Base-by-base conservation (phyloP, 2,329 filamentous ascomycete species). In the Monilinia fructigena region DNA sequence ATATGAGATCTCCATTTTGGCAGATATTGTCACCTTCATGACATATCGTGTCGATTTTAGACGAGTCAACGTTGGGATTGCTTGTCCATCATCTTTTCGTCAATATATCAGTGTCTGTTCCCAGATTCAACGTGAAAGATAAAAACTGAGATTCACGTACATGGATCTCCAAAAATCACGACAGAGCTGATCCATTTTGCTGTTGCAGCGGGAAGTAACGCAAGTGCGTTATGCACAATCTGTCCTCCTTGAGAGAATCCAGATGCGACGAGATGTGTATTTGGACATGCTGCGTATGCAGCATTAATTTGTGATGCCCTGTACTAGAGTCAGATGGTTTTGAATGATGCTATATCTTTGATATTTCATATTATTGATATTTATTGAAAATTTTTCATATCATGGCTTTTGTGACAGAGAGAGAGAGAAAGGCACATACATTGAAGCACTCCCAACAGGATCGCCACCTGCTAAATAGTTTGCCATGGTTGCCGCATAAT, bases 11-110 rank as follows among this genome's bases (percentile, higher is more conserved):
- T 0, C 80, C 80, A 45, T 82, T 80, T 4, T 74, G 64, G 67
- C 84, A 86, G 7, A 86, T 83, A 12, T 80, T 75, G 69, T 86
- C 84, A 0, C 81, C 83, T 4, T 69, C 55, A 40, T 82, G 79
- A 67, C 84, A 86, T 48, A 81, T 79, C 26, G 82, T 80, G 70
- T 82, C 68, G 3, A 74, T 71, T 65, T 76, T 74, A 2, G 68
- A 68, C 10, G 74, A 50, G 2, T 59, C 60, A 7, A 76, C 69
- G 55, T 73, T 72, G 0, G 71, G 3, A 76, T 55, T 7, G 74
- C 58, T 47, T 67, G 65, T 38, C 66, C 68, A 10, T 68, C 64
- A 62, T 74, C 72, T 67, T n/a, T 18, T 50, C 4, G 8, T 10
- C 23, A 11, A 63, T 53, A 8, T 47, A 42, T 66, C 6, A 66